These are phyloP conservation scores for Adansonia digitata DNA, from an alignment of 345 rosid species.

Conservation along the genomic window DNA sequence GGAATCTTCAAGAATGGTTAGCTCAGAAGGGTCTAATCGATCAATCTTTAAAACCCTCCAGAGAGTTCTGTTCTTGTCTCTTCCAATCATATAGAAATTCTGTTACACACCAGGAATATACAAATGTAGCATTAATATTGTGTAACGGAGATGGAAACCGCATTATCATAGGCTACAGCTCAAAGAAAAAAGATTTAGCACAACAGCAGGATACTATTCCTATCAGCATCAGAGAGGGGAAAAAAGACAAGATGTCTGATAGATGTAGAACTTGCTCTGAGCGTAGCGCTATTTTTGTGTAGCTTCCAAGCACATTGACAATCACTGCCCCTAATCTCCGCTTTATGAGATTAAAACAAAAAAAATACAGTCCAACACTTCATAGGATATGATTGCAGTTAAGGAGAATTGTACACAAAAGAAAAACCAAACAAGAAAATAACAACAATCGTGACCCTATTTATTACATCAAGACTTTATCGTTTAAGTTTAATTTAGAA, in stretches of 20 bases:
- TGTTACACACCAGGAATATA: constrained; percentile 25
- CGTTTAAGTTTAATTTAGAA: neutral
- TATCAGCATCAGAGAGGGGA: neutral
- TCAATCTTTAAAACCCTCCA: constrained; percentile 87
- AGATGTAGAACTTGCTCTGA: neutral
- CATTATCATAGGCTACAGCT: neutral
- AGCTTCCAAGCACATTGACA: neutral
- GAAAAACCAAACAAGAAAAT: neutral
- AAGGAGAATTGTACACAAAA: neutral
- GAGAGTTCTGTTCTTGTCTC: constrained; percentile 54
- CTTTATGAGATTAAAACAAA: neutral
- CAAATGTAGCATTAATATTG: constrained; percentile 6
- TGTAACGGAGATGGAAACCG: neutral
- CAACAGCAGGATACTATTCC: neutral
- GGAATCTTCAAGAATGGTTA: constrained; percentile 62
- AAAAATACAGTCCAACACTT: neutral
- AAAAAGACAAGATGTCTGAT: neutral
- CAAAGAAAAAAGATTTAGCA: neutral
- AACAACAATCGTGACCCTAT: neutral
- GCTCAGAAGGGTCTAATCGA: constrained; percentile 62
- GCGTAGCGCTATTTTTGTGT: neutral
- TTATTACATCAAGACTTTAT: neutral
- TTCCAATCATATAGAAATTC: constrained; percentile 87
- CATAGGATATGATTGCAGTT: neutral
- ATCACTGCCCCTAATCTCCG: neutral